Evolutionary conservation across 441 rosid species (phyloP).

Genomic region (Eruca vesicaria): DNA sequence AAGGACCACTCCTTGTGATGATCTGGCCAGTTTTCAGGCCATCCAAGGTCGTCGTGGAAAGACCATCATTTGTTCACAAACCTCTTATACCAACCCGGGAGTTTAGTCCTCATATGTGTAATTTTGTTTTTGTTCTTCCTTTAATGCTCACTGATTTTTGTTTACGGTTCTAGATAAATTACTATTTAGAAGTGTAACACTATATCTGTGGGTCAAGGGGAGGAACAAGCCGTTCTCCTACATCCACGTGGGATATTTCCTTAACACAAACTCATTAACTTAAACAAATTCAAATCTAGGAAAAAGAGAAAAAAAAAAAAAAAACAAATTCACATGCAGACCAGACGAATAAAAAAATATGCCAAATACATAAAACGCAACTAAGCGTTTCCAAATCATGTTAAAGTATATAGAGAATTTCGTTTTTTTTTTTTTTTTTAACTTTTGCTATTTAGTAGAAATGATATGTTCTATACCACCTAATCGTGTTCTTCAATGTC

Average conservation of each 20-base stretch:
- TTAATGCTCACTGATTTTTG: not conserved
- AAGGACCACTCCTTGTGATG: slow-evolving; percentile 28
- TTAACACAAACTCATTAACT: not conserved
- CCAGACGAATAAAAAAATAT: not conserved
- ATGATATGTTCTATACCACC: not conserved
- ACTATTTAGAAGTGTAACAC: slow-evolving; percentile 24
- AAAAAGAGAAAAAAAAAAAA: too few relatives aligned
- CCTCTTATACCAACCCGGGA: too few relatives aligned
- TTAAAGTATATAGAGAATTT: not conserved
- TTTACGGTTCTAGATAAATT: not conserved
- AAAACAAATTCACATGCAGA: not conserved
- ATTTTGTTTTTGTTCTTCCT: not conserved
- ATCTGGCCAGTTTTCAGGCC: slow-evolving; percentile 32
- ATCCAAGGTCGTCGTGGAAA: slow-evolving; percentile 24
- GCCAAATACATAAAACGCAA: not conserved
- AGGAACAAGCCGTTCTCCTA: slow-evolving; percentile 16
- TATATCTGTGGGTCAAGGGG: not conserved
- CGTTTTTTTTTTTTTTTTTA: not conserved
- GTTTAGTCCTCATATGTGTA: slow-evolving; percentile 14
- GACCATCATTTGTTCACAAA: slow-evolving; percentile 31
- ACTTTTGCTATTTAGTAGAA: not conserved
- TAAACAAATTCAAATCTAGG: not conserved
- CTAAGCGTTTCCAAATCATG: not conserved
- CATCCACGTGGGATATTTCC: not conserved
- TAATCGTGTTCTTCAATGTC: not conserved